Conservation (phyloP, 1,284 basidiomycete species). For the Trichosporon asahii region DNA sequence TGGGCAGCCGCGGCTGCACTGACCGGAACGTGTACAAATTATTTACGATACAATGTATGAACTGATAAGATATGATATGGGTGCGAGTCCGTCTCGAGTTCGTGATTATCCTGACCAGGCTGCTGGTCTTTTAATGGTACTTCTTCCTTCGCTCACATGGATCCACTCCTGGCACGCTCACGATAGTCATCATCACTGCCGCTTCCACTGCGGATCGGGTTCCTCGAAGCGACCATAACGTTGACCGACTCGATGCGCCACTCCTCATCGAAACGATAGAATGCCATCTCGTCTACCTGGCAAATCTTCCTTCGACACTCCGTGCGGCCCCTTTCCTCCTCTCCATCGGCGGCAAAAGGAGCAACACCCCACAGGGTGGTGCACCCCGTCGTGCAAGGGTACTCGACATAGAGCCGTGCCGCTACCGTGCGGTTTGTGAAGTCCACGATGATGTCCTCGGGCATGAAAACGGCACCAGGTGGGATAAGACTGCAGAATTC, state of each 20-base stretch:
- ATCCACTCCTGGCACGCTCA: not conserved
- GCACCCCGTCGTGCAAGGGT: not conserved
- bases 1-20: not conserved
- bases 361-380: not conserved
- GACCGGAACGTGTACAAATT: not conserved
- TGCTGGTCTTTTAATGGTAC: not conserved
- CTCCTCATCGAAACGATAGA: constrained; percentile 21
- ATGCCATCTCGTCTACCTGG: constrained; percentile 13
- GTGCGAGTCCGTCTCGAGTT: not conserved
- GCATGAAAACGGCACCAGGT: constrained; percentile 14
- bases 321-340: not conserved
- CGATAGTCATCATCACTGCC: not conserved
- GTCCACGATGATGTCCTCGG: constrained; percentile 18
- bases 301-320: not conserved
- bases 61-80: not conserved
- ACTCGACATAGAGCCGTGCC: constrained; percentile 17
- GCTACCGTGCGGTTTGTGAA: constrained; percentile 15
- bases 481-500: constrained; percentile 10
- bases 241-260: constrained; percentile 19
- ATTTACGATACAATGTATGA: not conserved
- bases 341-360: not conserved
- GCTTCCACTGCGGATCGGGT: not conserved
- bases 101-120: not conserved
- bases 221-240: not conserved
- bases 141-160: not conserved